Conservation (phyloP, 2,329 filamentous ascomycete genomes). For the Zymoseptoria pseudotritici region DNA sequence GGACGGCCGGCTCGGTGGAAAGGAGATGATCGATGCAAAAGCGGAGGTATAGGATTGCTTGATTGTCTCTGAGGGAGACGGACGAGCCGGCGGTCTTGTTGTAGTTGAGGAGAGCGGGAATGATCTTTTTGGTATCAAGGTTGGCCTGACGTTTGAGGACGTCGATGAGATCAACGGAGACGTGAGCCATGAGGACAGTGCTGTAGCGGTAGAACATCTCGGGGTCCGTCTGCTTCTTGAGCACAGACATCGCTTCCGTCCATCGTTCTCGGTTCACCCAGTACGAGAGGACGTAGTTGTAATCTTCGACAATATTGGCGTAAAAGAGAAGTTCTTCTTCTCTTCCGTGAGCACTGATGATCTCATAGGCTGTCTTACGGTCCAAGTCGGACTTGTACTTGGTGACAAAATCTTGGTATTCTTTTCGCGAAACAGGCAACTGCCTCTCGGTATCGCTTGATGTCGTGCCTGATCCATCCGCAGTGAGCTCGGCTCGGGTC, state of each 20-base stretch:
- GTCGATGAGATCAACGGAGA: constrained; percentile 79
- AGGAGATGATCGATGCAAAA: constrained; percentile 84
- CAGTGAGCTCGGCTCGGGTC: constrained; percentile 73
- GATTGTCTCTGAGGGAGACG: constrained; percentile 63
- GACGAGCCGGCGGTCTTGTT: constrained; percentile 60
- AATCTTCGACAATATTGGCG: constrained; percentile 80
- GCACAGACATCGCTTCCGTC: constrained; percentile 74
- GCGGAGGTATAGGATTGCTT: constrained; percentile 87
- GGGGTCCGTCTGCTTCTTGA: constrained; percentile 86
- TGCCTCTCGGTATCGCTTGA: constrained; percentile 61
- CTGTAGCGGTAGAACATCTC: constrained; percentile 96
- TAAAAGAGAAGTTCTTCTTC: constrained; percentile 90
- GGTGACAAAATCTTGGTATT: constrained; percentile 81
- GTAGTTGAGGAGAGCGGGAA: constrained; percentile 89
- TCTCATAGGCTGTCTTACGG: constrained; percentile 85
- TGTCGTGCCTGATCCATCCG: constrained; percentile 42
- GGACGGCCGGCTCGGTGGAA: constrained; percentile 75
- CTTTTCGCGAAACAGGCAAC: constrained; percentile 61
- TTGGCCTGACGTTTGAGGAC: constrained; percentile 88
- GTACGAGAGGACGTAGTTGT: constrained; percentile 90
- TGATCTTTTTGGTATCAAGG: constrained; percentile 77
- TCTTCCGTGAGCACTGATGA: constrained; percentile 89
- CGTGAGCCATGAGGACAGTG: constrained; percentile 90
- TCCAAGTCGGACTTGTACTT: constrained; percentile 85
- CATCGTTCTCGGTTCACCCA: constrained; percentile 96